A percentile compares a stretch with the other conserved stretches of the same genome.
phyloP scores from a whole-genome alignment of 2,329 filamentous ascomycete species.

The Hirsutella thompsonii region DNA sequence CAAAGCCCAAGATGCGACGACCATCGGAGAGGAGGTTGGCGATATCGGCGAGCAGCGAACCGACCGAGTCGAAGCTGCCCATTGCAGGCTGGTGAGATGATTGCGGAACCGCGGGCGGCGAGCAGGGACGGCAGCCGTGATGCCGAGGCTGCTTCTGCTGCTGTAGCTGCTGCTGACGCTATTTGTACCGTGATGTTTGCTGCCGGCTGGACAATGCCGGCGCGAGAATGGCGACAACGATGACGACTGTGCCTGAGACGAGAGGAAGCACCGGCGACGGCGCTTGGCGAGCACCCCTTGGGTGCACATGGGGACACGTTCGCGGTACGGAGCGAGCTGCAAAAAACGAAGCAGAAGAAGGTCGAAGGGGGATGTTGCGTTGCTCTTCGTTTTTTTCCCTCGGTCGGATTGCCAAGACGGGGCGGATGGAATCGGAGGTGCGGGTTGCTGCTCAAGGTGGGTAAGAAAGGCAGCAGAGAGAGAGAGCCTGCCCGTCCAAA shows the following conservation, averaged over 20 bases:
- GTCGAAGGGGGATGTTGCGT: neutral
- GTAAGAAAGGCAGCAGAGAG: too few relatives aligned
- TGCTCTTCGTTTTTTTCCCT: neutral
- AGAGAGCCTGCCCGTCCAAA: too few relatives aligned
- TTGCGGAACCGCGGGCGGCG: neutral
- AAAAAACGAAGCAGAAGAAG: too few relatives aligned
- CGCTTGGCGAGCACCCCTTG: conserved; percentile 1
- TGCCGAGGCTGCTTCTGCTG: neutral
- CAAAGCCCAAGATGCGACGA: conserved; percentile 39
- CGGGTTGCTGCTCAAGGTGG: too few relatives aligned
- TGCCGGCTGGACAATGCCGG: neutral
- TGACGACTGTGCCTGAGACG: neutral
- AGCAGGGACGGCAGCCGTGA: neutral
- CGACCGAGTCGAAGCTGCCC: conserved; percentile 37
- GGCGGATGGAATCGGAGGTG: neutral
- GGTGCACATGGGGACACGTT: conserved; percentile 3
- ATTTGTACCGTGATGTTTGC: too few relatives aligned
- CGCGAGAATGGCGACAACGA: neutral
- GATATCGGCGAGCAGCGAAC: conserved; percentile 44
- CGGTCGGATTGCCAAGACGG: neutral
- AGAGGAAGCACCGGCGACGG: conserved; percentile 1
- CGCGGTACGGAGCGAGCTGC: neutral
- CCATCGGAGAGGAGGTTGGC: conserved; percentile 39
- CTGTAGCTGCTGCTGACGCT: neutral
- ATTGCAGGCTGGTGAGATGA: conserved; percentile 10